Conservation (phyloP, 2,329 filamentous ascomycete genomes). For the Blumeria graminis region DNA sequence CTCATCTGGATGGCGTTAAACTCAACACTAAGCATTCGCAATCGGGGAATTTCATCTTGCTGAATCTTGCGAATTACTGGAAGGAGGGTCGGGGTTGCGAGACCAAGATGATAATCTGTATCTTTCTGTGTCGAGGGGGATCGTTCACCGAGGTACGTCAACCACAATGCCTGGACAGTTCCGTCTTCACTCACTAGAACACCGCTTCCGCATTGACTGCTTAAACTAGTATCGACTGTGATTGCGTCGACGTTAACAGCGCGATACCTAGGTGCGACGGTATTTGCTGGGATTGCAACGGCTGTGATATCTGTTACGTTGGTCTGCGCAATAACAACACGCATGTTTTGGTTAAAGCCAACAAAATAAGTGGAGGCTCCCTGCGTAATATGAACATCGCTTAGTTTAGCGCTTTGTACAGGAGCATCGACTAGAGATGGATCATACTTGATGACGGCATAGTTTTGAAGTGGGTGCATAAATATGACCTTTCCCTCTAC, state of each 20-base stretch:
- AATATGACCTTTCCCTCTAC: conserved; percentile 88
- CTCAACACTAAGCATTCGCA: conserved; percentile 84
- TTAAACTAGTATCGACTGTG: conserved; percentile 82
- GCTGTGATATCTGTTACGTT: conserved; percentile 94
- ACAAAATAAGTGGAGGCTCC: conserved; percentile 90
- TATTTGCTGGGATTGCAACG: conserved; percentile 85
- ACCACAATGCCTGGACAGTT: conserved; percentile 83
- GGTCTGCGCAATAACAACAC: conserved; percentile 81
- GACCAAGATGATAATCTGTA: conserved; percentile 76
- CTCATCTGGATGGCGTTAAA: conserved; percentile 92
- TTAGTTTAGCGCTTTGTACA: conserved; percentile 69
- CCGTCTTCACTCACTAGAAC: conserved; percentile 78
- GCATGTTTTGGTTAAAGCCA: conserved; percentile 89
- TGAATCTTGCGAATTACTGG: conserved; percentile 78
- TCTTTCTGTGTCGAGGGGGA: conserved; percentile 58
- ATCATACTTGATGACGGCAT: conserved; percentile 87
- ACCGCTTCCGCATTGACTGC: conserved; percentile 78
- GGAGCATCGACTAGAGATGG: conserved; percentile 80
- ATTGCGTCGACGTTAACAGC: conserved; percentile 93
- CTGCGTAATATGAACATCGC: conserved; percentile 63
- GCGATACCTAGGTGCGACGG: conserved; percentile 72
- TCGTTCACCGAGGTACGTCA: conserved; percentile 87
- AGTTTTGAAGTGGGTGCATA: conserved; percentile 90
- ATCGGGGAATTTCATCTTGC: conserved; percentile 49
- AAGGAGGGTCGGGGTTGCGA: conserved; percentile 68